Evolutionary conservation across 1,139 yeast genomes (phyloP).

Genomic region (Pichia inconspicua): DNA sequence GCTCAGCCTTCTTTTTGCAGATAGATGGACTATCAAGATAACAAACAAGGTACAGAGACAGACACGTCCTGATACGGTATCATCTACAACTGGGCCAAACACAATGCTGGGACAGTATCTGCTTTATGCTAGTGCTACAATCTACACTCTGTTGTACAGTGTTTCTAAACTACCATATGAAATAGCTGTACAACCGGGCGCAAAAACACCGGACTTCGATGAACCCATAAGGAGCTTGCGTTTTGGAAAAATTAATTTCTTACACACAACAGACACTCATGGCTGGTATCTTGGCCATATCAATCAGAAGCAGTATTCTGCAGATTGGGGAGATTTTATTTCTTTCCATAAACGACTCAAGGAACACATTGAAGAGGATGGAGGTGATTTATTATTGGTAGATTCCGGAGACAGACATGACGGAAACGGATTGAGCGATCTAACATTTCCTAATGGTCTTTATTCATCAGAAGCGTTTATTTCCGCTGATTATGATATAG

Average conservation of each 20-base stretch:
- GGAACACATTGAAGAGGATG: slow-evolving; percentile 38
- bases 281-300: slow-evolving; percentile 91
- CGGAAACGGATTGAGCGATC: slow-evolving; percentile 83
- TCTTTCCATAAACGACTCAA: slow-evolving; percentile 55
- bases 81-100: neutral
- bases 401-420: slow-evolving; percentile 95
- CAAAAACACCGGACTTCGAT: slow-evolving; percentile 23
- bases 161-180: neutral
- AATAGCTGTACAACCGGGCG: slow-evolving; percentile 13
- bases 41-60: no score
- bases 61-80: no score
- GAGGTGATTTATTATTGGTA: slow-evolving; percentile 56
- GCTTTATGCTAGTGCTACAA: neutral
- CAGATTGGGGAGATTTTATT: slow-evolving; percentile 89
- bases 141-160: neutral
- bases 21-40: neutral
- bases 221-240: slow-evolving; percentile 39
- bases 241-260: slow-evolving; percentile 69
- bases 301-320: slow-evolving; percentile 66
- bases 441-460: slow-evolving; percentile 60
- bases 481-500: slow-evolving; percentile 62
- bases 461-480: slow-evolving; percentile 56
- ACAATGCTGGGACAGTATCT: neutral
- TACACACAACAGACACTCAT: slow-evolving; percentile 94
- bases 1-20: neutral